These are phyloP conservation scores for Panicum virgatum DNA, from an alignment of 202 grass and related monocot genomes.

Conservation along the genomic window DNA sequence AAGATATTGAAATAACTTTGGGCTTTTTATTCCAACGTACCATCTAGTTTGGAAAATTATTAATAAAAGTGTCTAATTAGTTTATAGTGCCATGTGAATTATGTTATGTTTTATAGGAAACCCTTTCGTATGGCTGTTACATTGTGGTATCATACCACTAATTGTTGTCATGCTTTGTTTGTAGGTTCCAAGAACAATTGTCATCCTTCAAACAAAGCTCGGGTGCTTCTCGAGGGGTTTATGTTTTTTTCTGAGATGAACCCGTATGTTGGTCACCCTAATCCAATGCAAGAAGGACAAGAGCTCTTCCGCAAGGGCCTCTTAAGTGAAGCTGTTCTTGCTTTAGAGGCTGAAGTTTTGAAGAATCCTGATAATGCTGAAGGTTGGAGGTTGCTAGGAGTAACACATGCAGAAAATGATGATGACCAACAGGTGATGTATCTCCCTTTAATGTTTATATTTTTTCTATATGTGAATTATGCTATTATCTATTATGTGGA, in stretches of 20 bases:
- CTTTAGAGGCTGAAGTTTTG: slow-evolving; percentile 97
- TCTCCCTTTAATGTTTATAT: slow-evolving; percentile 18
- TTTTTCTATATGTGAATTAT: slow-evolving; percentile 23
- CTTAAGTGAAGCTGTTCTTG: slow-evolving; percentile 98
- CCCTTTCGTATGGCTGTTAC: slow-evolving; percentile 11
- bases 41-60: slow-evolving; percentile 24
- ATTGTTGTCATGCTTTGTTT: slow-evolving; percentile 24
- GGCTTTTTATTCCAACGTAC: not conserved
- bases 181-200: slow-evolving; percentile 73
- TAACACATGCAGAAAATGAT: slow-evolving; percentile 99
- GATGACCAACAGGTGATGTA: slow-evolving; percentile 87
- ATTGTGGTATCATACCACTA: slow-evolving; percentile 2
- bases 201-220: slow-evolving; percentile 59
- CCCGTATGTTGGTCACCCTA: slow-evolving; percentile 96
- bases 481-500: not conserved
- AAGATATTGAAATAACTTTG: slow-evolving; percentile 4
- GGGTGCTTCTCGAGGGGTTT: slow-evolving; percentile 74
- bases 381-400: slow-evolving; percentile 94
- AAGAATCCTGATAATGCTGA: slow-evolving; percentile 95
- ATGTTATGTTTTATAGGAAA: slow-evolving; percentile 10
- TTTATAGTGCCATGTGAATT: not conserved
- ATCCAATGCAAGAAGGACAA: slow-evolving; percentile 97
- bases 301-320: slow-evolving; percentile 94
- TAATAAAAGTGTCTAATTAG: not conserved
- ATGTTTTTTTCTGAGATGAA: slow-evolving; percentile 94